Evolutionary conservation across 352 stramenopile species (phyloP), one percentile per base, ranked within the genome.

Genomic region (Globisporangium uncinulatum): DNA sequence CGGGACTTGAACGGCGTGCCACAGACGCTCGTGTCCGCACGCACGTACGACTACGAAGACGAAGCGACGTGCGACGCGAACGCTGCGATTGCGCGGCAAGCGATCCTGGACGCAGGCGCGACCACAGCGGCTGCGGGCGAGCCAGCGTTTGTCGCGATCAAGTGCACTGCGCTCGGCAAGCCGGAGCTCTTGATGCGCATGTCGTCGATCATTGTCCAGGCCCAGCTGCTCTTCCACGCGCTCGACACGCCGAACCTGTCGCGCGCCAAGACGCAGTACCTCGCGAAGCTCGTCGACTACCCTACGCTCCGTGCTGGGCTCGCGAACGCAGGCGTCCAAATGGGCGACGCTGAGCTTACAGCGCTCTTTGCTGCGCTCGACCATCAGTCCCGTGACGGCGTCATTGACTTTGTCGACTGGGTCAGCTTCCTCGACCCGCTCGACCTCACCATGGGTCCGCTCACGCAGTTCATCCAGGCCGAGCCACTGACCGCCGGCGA

Each of bases 151-250:
- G 92, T 96, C 15, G 96, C 96, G 34, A 92, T 99, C 63, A 99
- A 99, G 74, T 91, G 98, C 54, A 99, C 97, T 44, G 96, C 96
- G 19, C 71, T 99, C 13, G 94, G 94, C 36, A 97, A 99, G 75
- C 97, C 97, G 0, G 79, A 97, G 57, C 66, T 99, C 50, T 76
- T 99, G 36, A 91, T 98, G 74, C 86, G 92, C 67, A 95, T 98
- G 80, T 98, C 89, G 34, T 82, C 67, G 37, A 94, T 95, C 62
- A 96, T 98, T 56, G 79, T 97, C 36, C 92, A 98, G 67, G 77
- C 87, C 1, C 80, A 96, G 51, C 71, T 91, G 47, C 76, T 98
- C 20, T 98, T 98, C 73, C 61, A 91, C 52, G 89, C 89, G 60
- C 92, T 98, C 52, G 94, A 98, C 65, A 67, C 67, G 0, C 78